phyloP scores from a whole-genome alignment of 2,329 filamentous ascomycete genomes.

The Lasiodiplodia sp. region DNA sequence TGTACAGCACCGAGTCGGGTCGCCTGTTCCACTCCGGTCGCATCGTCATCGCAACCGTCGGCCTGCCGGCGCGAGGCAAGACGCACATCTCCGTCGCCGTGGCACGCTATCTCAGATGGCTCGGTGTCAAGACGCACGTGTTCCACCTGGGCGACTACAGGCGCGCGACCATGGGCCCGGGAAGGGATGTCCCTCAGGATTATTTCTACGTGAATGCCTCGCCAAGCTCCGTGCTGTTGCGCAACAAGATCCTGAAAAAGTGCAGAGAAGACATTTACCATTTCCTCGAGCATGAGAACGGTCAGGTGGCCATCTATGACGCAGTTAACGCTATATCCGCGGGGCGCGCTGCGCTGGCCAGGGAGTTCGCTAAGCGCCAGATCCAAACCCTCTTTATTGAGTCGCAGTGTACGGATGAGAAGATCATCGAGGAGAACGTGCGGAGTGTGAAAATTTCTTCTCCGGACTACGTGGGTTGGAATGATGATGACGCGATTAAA shows the following conservation, averaged over 20 bases:
- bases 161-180: constrained; percentile 84
- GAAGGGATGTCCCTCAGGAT: constrained; percentile 87
- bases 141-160: constrained; percentile 98
- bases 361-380: constrained; percentile 97
- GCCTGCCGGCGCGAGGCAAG: constrained; percentile 92
- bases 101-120: constrained; percentile 92
- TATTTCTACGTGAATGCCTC: constrained; percentile 98
- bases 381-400: constrained; percentile 97
- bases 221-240: constrained; percentile 86
- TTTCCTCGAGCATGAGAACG: constrained; percentile 96
- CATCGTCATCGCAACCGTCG: constrained; percentile 97
- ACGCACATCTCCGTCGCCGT: constrained; percentile 98
- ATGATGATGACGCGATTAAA: constrained; percentile 87
- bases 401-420: constrained; percentile 90
- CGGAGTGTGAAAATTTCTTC: constrained; percentile 97
- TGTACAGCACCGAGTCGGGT: constrained; percentile 98
- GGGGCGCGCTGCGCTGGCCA: constrained; percentile 83
- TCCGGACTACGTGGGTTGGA: constrained; percentile 94
- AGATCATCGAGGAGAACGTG: constrained; percentile 95
- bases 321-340: constrained; percentile 91
- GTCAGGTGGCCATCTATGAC: constrained; percentile 97
- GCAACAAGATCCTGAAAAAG: constrained; percentile 97
- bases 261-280: constrained; percentile 97
- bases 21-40: constrained; percentile 95
- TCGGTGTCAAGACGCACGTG: constrained; percentile 96